Percentiles rank a stretch among this genome's conserved stretches.
These are phyloP conservation scores for Leptographium radiaticola DNA, from an alignment of 2,329 filamentous ascomycete species.

Conservation along the genomic window DNA sequence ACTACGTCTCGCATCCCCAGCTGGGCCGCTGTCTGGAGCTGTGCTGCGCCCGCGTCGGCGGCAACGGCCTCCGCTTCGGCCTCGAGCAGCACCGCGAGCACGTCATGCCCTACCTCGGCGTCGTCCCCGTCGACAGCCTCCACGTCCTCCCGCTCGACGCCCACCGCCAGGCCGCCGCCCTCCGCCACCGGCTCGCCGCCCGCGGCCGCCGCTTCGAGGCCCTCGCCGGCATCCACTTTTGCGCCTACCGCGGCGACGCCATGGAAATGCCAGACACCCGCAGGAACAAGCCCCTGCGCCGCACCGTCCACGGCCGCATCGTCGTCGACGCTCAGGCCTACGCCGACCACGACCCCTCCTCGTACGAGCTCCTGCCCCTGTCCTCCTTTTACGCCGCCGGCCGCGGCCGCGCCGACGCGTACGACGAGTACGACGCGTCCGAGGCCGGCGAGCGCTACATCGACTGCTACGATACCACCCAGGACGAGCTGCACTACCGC, in stretches of 20 bases:
- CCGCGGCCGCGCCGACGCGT: constrained; percentile 4
- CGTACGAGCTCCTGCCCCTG: neutral
- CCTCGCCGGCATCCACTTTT: constrained; percentile 29
- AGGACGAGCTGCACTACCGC: neutral
- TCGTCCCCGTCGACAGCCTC: constrained; percentile 24
- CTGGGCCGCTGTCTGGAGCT: constrained; percentile 23
- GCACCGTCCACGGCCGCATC: constrained; percentile 3
- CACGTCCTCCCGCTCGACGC: constrained; percentile 26
- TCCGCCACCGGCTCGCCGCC: constrained; percentile 19
- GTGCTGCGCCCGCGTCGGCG: constrained; percentile 26
- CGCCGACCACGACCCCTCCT: constrained; percentile 12
- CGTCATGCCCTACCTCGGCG: constrained; percentile 25
- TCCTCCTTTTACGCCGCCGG: constrained; percentile 2
- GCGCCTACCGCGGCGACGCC: constrained; percentile 21
- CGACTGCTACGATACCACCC: neutral
- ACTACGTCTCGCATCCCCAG: constrained; percentile 17
- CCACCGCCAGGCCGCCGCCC: constrained; percentile 22
- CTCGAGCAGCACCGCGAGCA: constrained; percentile 17
- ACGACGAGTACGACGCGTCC: constrained; percentile 3
- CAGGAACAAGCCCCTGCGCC: too few species aligned
- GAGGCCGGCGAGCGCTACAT: neutral
- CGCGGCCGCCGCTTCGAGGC: constrained; percentile 28
- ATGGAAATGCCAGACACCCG: constrained; percentile 12
- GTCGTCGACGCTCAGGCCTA: constrained; percentile 17
- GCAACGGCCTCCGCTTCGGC: constrained; percentile 30